phyloP scores from a whole-genome alignment of 208 protist genomes.

The Leishmania aethiopica region DNA sequence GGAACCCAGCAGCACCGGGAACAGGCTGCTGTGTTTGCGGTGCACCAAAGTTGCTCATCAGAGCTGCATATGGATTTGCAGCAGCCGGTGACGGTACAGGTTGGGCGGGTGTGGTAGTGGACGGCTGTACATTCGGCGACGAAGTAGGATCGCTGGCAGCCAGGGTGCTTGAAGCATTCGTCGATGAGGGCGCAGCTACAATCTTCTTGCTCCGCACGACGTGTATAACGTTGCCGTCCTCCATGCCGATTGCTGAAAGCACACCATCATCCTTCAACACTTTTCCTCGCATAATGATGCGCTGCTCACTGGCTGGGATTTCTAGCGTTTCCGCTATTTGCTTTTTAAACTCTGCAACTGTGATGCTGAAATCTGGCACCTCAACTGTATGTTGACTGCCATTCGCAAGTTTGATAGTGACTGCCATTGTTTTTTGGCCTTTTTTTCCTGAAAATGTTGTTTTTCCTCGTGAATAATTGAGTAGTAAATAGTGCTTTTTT shows the following conservation, averaged over 20 bases:
- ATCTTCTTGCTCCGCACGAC: conserved; percentile 82
- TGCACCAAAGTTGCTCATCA: conserved; percentile 50
- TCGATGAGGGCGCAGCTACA: conserved; percentile 4
- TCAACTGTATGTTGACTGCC: conserved; percentile 75
- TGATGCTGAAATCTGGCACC: conserved; percentile 74
- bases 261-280: conserved; percentile 86
- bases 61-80: conserved; percentile 73
- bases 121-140: conserved; percentile 7
- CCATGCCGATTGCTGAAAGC: conserved; percentile 75
- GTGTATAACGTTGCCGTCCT: conserved; percentile 81
- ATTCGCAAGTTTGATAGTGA: conserved; percentile 84
- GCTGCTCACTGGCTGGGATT: conserved; percentile 84
- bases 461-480: conserved; percentile 6
- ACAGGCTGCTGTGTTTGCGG: conserved; percentile 15
- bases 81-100: not conserved
- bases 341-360: conserved; percentile 75
- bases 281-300: conserved; percentile 81
- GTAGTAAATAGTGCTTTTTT: not conserved
- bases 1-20: conserved; percentile 7
- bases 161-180: conserved; percentile 12
- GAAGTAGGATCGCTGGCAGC: conserved; percentile 2
- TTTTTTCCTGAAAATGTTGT: not conserved
- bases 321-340: conserved; percentile 40
- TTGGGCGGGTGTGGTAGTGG: conserved; percentile 6
- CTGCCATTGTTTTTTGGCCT: conserved; percentile 12